Evolutionary conservation across 768 basidiomycete species (phyloP).

Genomic region (Cystobasidium onofrii): DNA sequence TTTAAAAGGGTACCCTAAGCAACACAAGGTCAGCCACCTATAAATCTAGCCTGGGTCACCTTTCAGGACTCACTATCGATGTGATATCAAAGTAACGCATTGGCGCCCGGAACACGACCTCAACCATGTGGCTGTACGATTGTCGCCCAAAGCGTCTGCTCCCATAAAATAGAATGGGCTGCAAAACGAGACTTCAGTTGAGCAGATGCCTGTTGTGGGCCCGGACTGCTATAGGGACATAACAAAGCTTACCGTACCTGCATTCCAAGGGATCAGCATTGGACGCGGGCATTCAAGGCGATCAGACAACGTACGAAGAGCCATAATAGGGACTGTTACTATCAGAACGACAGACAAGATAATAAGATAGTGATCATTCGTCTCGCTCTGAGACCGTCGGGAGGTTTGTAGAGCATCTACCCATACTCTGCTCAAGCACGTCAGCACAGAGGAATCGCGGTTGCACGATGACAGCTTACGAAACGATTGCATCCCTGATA

Average conservation of each 20-base stretch:
- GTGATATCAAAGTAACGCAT: slow-evolving; percentile 10
- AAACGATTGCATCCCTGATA: not conserved
- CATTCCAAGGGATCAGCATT: not conserved
- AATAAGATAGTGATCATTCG: not conserved
- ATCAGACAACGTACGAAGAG: not conserved
- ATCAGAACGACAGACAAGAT: not conserved
- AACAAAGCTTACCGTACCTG: not conserved
- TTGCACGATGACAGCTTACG: too few species aligned
- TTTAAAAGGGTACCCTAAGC: slow-evolving; percentile 1
- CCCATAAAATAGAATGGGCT: not conserved
- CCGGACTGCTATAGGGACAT: too few species aligned
- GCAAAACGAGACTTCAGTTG: too few species aligned
- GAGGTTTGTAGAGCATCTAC: not conserved
- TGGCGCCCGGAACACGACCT: not conserved
- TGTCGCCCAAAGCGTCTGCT: not conserved
- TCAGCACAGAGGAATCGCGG: not conserved
- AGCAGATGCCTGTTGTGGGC: too few species aligned
- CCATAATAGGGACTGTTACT: not conserved
- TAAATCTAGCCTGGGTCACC: not conserved
- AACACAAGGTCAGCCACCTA: not conserved
- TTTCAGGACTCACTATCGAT: not conserved
- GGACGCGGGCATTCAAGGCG: not conserved
- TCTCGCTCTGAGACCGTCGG: not conserved
- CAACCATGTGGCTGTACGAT: not conserved
- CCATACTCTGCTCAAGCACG: not conserved